Evolutionary conservation across 169 alveolate species (phyloP).

Genomic region (Blepharisma undulans): DNA sequence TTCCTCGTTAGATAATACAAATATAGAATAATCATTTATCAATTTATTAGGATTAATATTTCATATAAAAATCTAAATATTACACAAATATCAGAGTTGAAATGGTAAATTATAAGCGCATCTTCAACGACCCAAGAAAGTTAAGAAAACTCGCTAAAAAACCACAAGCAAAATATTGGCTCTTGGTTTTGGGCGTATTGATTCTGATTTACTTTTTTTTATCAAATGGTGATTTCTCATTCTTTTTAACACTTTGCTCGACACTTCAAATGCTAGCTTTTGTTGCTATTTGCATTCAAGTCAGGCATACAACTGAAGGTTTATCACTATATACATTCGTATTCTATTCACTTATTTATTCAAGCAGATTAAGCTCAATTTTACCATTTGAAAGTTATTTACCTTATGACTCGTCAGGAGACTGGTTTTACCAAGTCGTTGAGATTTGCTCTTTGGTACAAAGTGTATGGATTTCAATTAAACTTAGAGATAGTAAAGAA

Average conservation of each 20-base stretch:
- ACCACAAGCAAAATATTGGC: slow-evolving; percentile 44
- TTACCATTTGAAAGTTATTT: slow-evolving; percentile 92
- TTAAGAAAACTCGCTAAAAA: slow-evolving; percentile 5
- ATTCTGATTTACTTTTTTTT: slow-evolving; percentile 78
- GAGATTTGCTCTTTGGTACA: slow-evolving; percentile 86
- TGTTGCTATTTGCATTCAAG: slow-evolving; percentile 87
- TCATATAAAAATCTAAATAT: background rate
- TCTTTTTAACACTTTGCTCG: slow-evolving; percentile 90
- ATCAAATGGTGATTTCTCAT: slow-evolving; percentile 94
- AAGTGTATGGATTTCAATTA: slow-evolving; percentile 84
- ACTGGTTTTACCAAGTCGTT: slow-evolving; percentile 91
- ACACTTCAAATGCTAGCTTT: slow-evolving; percentile 88
- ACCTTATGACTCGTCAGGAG: slow-evolving; percentile 94
- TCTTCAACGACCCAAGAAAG: background rate
- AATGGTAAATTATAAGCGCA: background rate
- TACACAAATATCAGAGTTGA: background rate
- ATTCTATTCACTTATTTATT: slow-evolving; percentile 84
- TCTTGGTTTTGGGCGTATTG: slow-evolving; percentile 64
- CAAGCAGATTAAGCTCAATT: slow-evolving; percentile 87
- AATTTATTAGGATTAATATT: background rate
- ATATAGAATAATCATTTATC: background rate
- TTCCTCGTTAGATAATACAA: slow-evolving; percentile 3
- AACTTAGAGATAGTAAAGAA: slow-evolving; percentile 83
- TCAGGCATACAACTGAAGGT: slow-evolving; percentile 85
- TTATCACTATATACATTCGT: slow-evolving; percentile 89